Percentiles rank a stretch among this genome's conserved stretches.
Evolutionary conservation across 116 monocot species (phyloP).

Genomic region (Trichopus zeylanicus): DNA sequence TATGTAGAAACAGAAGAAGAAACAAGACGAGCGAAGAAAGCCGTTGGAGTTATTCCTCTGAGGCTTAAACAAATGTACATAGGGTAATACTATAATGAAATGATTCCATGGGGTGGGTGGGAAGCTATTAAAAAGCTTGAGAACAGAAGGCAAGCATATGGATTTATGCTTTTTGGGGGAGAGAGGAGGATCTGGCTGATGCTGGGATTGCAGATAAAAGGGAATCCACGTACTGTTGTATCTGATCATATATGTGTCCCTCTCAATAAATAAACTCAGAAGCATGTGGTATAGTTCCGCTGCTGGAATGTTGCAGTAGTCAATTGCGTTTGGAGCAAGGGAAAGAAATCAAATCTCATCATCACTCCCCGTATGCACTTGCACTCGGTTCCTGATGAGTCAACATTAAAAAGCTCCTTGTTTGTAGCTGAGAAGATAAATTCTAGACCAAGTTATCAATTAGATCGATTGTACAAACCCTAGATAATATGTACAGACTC

Average conservation of each 20-base stretch:
- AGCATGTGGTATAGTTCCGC: constrained; percentile 32
- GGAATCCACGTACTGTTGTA: constrained; percentile 39
- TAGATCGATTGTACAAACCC: too few species aligned
- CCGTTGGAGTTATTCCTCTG: constrained; percentile 25
- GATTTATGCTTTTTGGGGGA: constrained; percentile 13
- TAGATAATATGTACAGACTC: too few species aligned
- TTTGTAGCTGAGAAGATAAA: too few species aligned
- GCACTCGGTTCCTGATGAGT: too few species aligned
- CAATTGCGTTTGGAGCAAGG: not conserved
- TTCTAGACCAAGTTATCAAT: too few species aligned
- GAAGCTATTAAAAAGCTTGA: constrained; percentile 3
- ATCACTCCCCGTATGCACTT: constrained; percentile 13
- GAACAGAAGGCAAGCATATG: constrained; percentile 21
- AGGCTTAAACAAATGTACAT: constrained; percentile 7
- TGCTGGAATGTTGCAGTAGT: constrained; percentile 50
- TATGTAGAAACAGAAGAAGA: constrained; percentile 5
- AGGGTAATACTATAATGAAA: too few species aligned
- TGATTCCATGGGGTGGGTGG: constrained; percentile 27
- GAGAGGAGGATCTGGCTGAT: constrained; percentile 4
- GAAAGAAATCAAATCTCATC: not conserved
- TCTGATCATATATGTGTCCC: constrained; percentile 1
- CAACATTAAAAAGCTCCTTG: not conserved
- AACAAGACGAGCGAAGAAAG: constrained; percentile 17
- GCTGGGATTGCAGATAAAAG: constrained; percentile 14
- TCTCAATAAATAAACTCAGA: constrained; percentile 3